Conservation (phyloP, 306 rosid species). For the Styphnolobium japonicum region DNA sequence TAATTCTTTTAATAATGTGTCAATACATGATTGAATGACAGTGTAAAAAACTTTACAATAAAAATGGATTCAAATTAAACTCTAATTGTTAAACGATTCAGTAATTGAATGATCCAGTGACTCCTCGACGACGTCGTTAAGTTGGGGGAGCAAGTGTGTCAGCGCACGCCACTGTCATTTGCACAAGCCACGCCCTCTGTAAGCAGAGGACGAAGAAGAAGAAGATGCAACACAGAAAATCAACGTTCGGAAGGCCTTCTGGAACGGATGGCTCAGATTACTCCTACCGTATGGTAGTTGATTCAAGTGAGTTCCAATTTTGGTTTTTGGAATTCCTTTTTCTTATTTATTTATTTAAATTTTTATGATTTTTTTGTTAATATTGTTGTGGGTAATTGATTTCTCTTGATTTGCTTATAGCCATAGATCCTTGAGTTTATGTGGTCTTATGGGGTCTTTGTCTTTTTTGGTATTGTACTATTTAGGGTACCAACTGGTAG, state of each 20-base stretch:
- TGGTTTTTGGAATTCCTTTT: not conserved
- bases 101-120: no score
- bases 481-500: constrained; percentile 83
- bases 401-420: constrained; percentile 3
- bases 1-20: no score
- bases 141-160: no score
- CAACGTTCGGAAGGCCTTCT: constrained; percentile 74
- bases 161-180: no score
- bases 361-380: not conserved
- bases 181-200: no score
- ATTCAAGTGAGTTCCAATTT: constrained; percentile 63
- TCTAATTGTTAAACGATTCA: no score
- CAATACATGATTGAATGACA: no score
- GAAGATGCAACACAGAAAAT: constrained; percentile 66
- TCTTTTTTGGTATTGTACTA: not conserved
- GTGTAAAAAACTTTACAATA: no score
- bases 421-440: not conserved
- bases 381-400: not conserved
- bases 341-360: not conserved
- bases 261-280: constrained; percentile 93
- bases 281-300: constrained; percentile 87
- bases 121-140: no score
- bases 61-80: no score
- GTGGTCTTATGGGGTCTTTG: no score
- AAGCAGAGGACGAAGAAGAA: no score